Percentiles rank a stretch among this genome's conserved stretches.
phyloP scores from a whole-genome alignment of 306 rosid genomes.

The Vigna angularis region DNA sequence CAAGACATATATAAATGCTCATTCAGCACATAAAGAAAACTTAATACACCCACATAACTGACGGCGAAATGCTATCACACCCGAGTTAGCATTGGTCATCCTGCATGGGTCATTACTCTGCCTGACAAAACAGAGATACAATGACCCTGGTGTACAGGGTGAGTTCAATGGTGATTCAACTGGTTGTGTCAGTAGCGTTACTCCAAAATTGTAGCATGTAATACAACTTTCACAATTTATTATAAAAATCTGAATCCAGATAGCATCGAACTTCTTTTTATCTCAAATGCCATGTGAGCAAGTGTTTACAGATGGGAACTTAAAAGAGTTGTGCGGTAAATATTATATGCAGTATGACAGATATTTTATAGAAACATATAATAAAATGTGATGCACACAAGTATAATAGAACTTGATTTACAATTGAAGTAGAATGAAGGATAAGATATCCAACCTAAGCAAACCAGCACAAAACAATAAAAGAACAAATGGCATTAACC shows the following conservation, averaged over 20 bases:
- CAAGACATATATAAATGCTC: neutral
- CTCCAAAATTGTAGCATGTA: neutral
- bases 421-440: constrained; percentile 25
- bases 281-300: constrained; percentile 5
- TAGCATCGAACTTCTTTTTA: neutral
- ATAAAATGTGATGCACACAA: neutral
- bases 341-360: neutral
- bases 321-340: constrained; percentile 10
- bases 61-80: neutral
- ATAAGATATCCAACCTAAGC: constrained; percentile 12
- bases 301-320: neutral
- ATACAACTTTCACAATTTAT: neutral
- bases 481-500: constrained; percentile 37
- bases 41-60: constrained; percentile 15
- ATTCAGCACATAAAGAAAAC: neutral
- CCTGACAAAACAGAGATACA: constrained; percentile 4
- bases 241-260: neutral
- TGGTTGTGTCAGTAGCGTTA: constrained; percentile 13
- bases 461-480: constrained; percentile 11
- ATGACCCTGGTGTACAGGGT: constrained; percentile 2
- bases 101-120: constrained; percentile 9
- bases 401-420: constrained; percentile 9
- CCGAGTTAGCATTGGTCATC: neutral
- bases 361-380: constrained; percentile 13
- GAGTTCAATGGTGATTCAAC: constrained; percentile 9